Evolutionary conservation across 805 yeast species (phyloP).

Genomic region (Nakazawaea wyomingensis): DNA sequence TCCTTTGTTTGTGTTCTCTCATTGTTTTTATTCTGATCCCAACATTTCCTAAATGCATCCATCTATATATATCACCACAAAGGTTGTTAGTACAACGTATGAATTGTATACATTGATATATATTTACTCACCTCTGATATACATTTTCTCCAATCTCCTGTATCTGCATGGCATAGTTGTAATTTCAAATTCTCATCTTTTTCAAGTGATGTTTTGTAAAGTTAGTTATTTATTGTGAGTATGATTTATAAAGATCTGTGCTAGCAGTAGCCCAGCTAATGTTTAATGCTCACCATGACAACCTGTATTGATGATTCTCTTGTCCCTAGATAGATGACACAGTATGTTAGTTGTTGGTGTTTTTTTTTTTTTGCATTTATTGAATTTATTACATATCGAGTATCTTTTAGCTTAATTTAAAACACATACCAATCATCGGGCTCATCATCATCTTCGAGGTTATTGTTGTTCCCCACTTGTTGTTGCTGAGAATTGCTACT

Average conservation of each 20-base stretch:
- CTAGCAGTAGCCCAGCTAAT: too few species aligned
- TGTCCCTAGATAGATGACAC: too few species aligned
- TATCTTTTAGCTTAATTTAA: neutral
- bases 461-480: too few species aligned
- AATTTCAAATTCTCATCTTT: slow-evolving; percentile 61
- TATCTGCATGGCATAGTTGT: slow-evolving; percentile 76
- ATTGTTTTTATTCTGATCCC: slow-evolving; percentile 35
- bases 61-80: slow-evolving; percentile 22
- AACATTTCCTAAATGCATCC: slow-evolving; percentile 37
- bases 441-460: slow-evolving; percentile 49
- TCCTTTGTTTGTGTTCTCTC: slow-evolving; percentile 32
- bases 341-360: too few species aligned
- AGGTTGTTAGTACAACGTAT: neutral
- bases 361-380: neutral
- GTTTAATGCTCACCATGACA: slow-evolving; percentile 44
- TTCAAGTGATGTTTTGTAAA: neutral
- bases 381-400: neutral
- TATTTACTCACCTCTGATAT: slow-evolving; percentile 52
- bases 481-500: slow-evolving; percentile 17
- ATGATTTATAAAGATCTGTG: too few species aligned
- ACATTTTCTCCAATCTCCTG: slow-evolving; percentile 77
- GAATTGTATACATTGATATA: too few species aligned
- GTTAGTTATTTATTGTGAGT: neutral
- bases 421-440: slow-evolving; percentile 63
- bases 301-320: slow-evolving; percentile 69